These are phyloP conservation scores for Epithemia pelagica DNA, from an alignment of 108 stramenopile species.

Conservation along the genomic window DNA sequence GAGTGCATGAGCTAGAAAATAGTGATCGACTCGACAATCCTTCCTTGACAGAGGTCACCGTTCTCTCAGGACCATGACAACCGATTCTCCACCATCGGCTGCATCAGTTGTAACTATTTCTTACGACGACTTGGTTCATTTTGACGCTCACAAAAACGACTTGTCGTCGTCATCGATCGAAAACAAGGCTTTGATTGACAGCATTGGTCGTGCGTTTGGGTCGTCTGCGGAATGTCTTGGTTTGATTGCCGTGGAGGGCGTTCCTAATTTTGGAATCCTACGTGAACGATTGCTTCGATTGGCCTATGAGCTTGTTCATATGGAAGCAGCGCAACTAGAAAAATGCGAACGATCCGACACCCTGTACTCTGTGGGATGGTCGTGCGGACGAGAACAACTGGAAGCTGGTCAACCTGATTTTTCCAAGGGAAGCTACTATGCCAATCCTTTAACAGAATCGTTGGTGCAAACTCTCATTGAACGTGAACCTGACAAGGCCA, in stretches of 20 bases:
- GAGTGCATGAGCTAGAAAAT: too few relatives aligned
- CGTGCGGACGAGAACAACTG: conserved; percentile 78
- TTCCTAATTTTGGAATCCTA: conserved; percentile 28
- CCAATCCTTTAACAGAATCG: conserved; percentile 79
- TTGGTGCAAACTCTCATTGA: conserved; percentile 8
- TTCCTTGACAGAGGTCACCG: too few relatives aligned
- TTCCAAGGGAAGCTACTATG: conserved; percentile 86
- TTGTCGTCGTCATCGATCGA: too few relatives aligned
- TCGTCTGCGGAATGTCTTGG: conserved; percentile 32
- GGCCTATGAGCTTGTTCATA: conserved; percentile 46
- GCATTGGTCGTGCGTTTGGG: conserved; percentile 36
- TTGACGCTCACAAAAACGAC: background rate
- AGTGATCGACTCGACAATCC: too few relatives aligned
- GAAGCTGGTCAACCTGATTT: conserved; percentile 62
- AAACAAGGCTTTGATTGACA: conserved; percentile 25
- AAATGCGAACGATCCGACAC: conserved; percentile 46
- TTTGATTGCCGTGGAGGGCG: conserved; percentile 45
- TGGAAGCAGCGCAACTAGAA: conserved; percentile 27
- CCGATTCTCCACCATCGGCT: too few relatives aligned
- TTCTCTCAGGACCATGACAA: too few relatives aligned
- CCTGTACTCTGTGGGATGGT: conserved; percentile 72
- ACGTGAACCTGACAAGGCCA: conserved; percentile 9
- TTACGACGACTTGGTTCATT: conserved; percentile 35
- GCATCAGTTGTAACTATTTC: conserved; percentile 30
- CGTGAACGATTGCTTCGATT: conserved; percentile 41